Conservation (phyloP, 805 yeast genomes). For the Blastobotrys muscicola region DNA sequence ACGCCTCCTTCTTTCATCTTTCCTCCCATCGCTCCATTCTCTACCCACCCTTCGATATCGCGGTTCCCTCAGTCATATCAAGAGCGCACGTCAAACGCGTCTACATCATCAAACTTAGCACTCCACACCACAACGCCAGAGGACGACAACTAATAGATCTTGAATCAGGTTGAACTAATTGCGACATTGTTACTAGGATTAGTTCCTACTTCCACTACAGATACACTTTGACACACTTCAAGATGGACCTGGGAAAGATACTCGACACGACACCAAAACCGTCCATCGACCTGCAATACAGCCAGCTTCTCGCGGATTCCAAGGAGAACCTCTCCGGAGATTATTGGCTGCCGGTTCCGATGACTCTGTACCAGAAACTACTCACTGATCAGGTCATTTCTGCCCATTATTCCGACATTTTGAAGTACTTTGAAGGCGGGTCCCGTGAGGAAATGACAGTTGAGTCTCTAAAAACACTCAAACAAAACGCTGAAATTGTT, state of each 20-base stretch:
- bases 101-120: too few relatives aligned
- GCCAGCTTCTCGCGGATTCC: neutral
- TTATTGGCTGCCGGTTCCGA: conserved; percentile 71
- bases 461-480: conserved; percentile 69
- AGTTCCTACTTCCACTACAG: too few relatives aligned
- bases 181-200: too few relatives aligned
- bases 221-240: too few relatives aligned
- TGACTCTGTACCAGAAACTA: conserved; percentile 80
- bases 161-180: too few relatives aligned
- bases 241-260: conserved; percentile 66
- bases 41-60: conserved; percentile 1
- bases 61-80: neutral
- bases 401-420: conserved; percentile 80
- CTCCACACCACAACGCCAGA: too few relatives aligned
- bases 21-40: too few relatives aligned
- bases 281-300: conserved; percentile 33
- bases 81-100: too few relatives aligned
- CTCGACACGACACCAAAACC: conserved; percentile 83
- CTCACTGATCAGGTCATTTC: conserved; percentile 87
- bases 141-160: too few relatives aligned
- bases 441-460: conserved; percentile 47
- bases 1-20: too few relatives aligned
- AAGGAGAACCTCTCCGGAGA: conserved; percentile 37
- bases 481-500: conserved; percentile 66
- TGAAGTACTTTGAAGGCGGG: conserved; percentile 61